Evolutionary conservation across 2,329 filamentous ascomycete species (phyloP).

Genomic region (Domatiomyces globalis): DNA sequence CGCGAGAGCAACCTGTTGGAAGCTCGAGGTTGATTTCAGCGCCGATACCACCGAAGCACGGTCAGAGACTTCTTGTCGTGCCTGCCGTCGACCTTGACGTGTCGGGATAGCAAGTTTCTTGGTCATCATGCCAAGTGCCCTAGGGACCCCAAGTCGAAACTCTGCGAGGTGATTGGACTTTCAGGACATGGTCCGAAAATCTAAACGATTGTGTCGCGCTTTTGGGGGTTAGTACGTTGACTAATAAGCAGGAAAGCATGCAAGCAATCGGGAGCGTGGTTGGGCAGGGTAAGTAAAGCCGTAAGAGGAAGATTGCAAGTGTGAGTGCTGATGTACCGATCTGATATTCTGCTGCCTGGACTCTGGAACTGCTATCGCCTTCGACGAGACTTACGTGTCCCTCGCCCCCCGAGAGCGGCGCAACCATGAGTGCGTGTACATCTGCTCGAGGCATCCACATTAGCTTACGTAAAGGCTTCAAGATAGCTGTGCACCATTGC

Average conservation of each 20-base stretch:
- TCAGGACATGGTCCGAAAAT: too few species aligned
- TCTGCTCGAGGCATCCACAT: not conserved
- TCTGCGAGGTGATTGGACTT: too few species aligned
- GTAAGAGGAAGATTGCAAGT: not conserved
- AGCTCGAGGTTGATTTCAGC: not conserved
- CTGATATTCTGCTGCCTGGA: not conserved
- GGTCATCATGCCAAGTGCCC: not conserved
- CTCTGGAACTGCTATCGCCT: not conserved
- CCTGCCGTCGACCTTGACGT: not conserved
- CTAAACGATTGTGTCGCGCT: too few species aligned
- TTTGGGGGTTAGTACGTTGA: too few species aligned
- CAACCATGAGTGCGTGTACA: not conserved
- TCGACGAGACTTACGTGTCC: not conserved
- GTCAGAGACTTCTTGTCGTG: not conserved
- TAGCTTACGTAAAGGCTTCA: not conserved
- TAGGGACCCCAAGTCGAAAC: too few species aligned
- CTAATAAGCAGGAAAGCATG: too few species aligned
- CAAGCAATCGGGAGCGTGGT: too few species aligned
- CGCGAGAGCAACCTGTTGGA: not conserved
- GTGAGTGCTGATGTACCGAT: not conserved
- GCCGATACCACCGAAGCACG: not conserved
- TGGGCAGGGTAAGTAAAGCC: not conserved
- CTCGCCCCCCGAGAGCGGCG: not conserved
- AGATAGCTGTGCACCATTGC: not conserved
- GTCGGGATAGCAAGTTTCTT: not conserved